Evolutionary conservation across 2,329 filamentous ascomycete genomes (phyloP), one percentile per base, ranked within the genome.

Genomic region (Huntiella omanensis): DNA sequence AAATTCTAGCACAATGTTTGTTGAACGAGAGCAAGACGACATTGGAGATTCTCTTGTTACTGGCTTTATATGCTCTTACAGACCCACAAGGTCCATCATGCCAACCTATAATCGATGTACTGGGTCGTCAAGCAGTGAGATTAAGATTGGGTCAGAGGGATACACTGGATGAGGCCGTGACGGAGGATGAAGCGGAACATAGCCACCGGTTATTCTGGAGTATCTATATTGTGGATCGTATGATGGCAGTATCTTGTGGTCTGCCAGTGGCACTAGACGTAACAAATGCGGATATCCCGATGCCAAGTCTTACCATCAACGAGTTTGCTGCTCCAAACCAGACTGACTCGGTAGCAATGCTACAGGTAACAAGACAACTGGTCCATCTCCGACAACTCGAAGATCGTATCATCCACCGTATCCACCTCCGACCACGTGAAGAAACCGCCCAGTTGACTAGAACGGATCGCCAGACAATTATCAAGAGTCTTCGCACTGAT

Each of bases 351-450:
- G 60, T 63, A n/a, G 58, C 59, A 4, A 62, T 62, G 13, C 54
- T 68, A 13, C 65, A 68, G 52, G 63, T 63, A 3, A 65, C 59
- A 35, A 62, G 65, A 0, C 65, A 67, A 48, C 59, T 68, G 13
- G 64, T 68, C 35, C 57, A 64, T 45, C 57, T 67, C 12, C 60
- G 64, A 1, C 63, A 64, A 52, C 54, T 67, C 0, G 65, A 68
- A 51, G 60, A 62, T 37, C 55, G 57, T n/a, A 64, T 65, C 10
- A 50, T 65, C 8, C 53, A 56, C 5, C 54, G 58, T 4, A 54
- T 66, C 5, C 61, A 64, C 42, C 53, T 61, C 10, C 53, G 59
- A 5, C 54, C 56, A 38, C 54, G 55, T 3, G 45, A 55, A 2
- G 56, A 60, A 3, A 55, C 57, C 4, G 54, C 55, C n/a, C 50